phyloP scores from a whole-genome alignment of 805 yeast species.

The Candida caryicola region DNA sequence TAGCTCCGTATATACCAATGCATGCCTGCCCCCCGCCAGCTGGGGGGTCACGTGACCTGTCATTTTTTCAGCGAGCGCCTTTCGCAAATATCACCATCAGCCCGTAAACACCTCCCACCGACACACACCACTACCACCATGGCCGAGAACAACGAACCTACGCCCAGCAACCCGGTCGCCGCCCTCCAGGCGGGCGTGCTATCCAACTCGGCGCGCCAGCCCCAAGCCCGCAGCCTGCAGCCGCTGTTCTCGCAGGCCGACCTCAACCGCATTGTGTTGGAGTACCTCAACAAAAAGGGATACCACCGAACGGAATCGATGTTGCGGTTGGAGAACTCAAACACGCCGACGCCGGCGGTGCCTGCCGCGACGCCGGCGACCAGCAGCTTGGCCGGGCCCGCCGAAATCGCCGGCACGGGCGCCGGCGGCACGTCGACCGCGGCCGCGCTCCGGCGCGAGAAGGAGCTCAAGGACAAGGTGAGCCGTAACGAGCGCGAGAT shows the following conservation, averaged over 20 bases:
- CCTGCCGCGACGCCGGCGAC: slow-evolving; percentile 50
- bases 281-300: slow-evolving; percentile 89
- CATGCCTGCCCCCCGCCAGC: no score
- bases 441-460: slow-evolving; percentile 17
- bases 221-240: slow-evolving; percentile 24
- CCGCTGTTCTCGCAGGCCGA: slow-evolving; percentile 76
- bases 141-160: slow-evolving; percentile 3
- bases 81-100: slow-evolving; percentile 1
- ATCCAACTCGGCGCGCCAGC: slow-evolving; percentile 6
- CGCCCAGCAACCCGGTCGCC: not conserved
- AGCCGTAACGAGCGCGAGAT: slow-evolving; percentile 31
- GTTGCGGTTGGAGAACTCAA: slow-evolving; percentile 80
- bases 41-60: no score
- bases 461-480: slow-evolving; percentile 26
- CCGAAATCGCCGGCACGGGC: slow-evolving; percentile 22
- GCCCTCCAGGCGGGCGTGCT: slow-evolving; percentile 4
- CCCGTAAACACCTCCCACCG: not conserved
- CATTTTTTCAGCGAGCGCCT: no score
- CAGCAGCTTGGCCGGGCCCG: slow-evolving; percentile 32
- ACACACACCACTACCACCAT: not conserved
- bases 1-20: not conserved
- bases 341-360: slow-evolving; percentile 51
- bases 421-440: slow-evolving; percentile 1
- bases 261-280: slow-evolving; percentile 86
- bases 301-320: slow-evolving; percentile 92